Percentiles rank a stretch among this genome's conserved stretches.
Evolutionary conservation across 768 basidiomycete species (phyloP).

Genomic region (Tylopilus sp.): DNA sequence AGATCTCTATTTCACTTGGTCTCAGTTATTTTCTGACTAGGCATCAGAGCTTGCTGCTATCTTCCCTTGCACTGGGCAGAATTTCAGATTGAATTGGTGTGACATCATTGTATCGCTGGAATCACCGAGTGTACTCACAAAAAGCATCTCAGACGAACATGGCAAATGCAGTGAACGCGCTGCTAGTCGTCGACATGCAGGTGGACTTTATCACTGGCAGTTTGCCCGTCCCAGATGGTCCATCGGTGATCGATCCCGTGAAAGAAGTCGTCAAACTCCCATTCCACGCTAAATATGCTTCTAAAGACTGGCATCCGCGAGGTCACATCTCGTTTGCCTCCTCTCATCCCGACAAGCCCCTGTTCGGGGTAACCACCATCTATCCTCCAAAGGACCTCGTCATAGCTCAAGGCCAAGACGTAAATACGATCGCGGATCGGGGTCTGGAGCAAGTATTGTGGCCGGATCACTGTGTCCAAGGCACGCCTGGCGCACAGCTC

Average conservation of each 20-base stretch:
- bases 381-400: conserved; percentile 31
- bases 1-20: no score
- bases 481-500: conserved; percentile 56
- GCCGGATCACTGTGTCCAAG: conserved; percentile 77
- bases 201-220: conserved; percentile 78
- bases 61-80: no score
- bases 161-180: conserved; percentile 36
- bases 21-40: no score
- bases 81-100: not conserved
- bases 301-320: conserved; percentile 56
- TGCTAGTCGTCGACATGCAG: conserved; percentile 78
- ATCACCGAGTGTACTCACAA: not conserved
- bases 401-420: conserved; percentile 25
- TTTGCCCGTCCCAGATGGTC: conserved; percentile 64
- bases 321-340: conserved; percentile 73
- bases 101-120: not conserved
- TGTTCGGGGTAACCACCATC: conserved; percentile 41
- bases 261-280: conserved; percentile 56
- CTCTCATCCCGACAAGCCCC: conserved; percentile 36
- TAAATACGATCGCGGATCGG: conserved; percentile 15
- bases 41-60: no score
- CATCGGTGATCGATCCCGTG: conserved; percentile 53
- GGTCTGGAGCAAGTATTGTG: conserved; percentile 58
- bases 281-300: conserved; percentile 49
- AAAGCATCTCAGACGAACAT: conserved; percentile 13